Base-by-base conservation (phyloP, 1,139 yeast genomes). In the Candida buenavistaensis region DNA sequence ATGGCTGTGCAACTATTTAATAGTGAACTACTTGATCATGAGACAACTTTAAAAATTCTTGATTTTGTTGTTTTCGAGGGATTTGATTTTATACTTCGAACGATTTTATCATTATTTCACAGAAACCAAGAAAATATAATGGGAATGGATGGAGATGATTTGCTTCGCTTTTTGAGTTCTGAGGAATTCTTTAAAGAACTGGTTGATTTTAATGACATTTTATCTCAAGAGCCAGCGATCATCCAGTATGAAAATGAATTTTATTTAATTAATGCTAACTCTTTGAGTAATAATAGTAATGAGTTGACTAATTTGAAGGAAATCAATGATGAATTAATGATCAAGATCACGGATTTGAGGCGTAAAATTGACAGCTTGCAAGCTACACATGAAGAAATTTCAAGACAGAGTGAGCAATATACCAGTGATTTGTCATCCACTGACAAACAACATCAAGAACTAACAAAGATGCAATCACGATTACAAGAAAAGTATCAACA, bases 181-280 rank as follows among this genome's bases (percentile, higher is more conserved):
- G 40, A 40, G 2, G 54, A 51, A 8, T 54, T 68, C 16, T 53
- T 59, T 15, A 28, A 35, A 0, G 40, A 53, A 17, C 33, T 27
- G 2, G 30, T 47, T 14, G 31, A 38, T 11, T 44, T 57, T 33
- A 36, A 31, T 1, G 46, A 43, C 3, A 44, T 61, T 1, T 41
- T 64, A 19, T 30, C 43, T 9, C 43, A 45, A 16, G 55, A 60
- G 34, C 66, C 69, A 2, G 41, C 55, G 9, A 46, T 70, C 9
- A 58, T 70, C 41, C 63, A 59, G 41, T 70, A 64, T 43, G 77
- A 70, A 41, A 71, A 71, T 44, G 75, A 70, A 42, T 69, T 55
- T 45, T 68, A 67, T 36, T 52, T 71, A 37, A 57, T 68, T 20
- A 62, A 64, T 40, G 66, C 70, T 24, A 69, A 68, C 46, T 61